Evolutionary conservation across 2,329 filamentous ascomycete genomes (phyloP).

Genomic region (Tolypocladium cylindrosporum): DNA sequence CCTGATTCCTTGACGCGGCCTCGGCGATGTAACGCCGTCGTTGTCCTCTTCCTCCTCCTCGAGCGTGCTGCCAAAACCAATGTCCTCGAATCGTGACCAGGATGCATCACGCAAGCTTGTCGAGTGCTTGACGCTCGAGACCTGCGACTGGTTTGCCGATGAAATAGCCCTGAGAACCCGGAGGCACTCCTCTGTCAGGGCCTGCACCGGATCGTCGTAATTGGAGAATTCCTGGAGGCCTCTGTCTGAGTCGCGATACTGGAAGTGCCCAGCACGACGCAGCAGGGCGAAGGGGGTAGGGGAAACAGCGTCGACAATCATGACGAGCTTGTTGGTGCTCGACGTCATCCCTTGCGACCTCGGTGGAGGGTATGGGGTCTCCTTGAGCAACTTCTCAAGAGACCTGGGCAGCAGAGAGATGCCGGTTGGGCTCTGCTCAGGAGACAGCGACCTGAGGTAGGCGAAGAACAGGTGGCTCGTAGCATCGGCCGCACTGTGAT

Average conservation of each 20-base stretch:
- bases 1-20: conserved; percentile 40
- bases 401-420: conserved; percentile 85
- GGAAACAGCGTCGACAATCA: conserved; percentile 93
- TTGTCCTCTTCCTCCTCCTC: conserved; percentile 63
- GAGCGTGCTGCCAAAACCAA: conserved; percentile 73
- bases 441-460: conserved; percentile 81
- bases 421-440: conserved; percentile 65
- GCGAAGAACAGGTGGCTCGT: conserved; percentile 97
- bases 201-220: conserved; percentile 79
- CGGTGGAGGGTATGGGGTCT: conserved; percentile 89
- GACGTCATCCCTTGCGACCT: conserved; percentile 67
- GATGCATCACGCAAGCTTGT: conserved; percentile 74
- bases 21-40: conserved; percentile 32
- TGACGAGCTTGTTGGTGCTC: conserved; percentile 78
- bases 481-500: conserved; percentile 73
- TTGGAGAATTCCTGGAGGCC: conserved; percentile 79
- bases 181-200: conserved; percentile 86
- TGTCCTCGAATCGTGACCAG: conserved; percentile 94
- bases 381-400: conserved; percentile 78
- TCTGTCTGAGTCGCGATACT: conserved; percentile 81
- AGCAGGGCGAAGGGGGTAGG: conserved; percentile 88
- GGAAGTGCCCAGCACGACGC: conserved; percentile 85
- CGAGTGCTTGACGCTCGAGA: conserved; percentile 59
- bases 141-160: conserved; percentile 74
- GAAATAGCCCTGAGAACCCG: conserved; percentile 85